Evolutionary conservation across 805 yeast species (phyloP), one percentile per base, ranked within the genome.

Genomic region (Kuraishia floccosa): DNA sequence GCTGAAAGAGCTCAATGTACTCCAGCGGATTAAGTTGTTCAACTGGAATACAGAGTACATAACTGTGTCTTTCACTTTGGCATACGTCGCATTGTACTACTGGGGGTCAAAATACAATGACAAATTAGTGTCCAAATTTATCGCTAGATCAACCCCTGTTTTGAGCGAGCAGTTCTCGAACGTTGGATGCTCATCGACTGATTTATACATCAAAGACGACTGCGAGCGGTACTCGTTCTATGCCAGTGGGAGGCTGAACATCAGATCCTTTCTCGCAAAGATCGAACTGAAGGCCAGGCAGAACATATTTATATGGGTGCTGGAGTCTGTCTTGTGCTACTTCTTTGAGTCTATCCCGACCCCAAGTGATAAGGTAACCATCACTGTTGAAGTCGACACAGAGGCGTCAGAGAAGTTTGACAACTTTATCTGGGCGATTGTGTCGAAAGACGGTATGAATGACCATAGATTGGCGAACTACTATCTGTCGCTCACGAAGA

Each of bases 191-290:
- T 47, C 61, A 5, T 34, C 47, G 24, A 58, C 55, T 15, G 51
- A 61, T 34, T 54, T 72, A 44, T 62, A 65, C 39, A 61, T 75
- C 41, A 66, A 71, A 51, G 93, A 80, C 47, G 68, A 74, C 30
- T 59, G 76, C 17, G 76, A 78, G 43, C 60, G 65, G 36, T 84
- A 56, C 53, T 56, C 62, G 8, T 63, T 82, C 23, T 91, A 84
- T 51, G 94, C 96, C 26, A 70, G 94, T 35, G 98, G 98, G 38
- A 76, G 98, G 54, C 60, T 72, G 36, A 78, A 84, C 52, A 67
- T 91, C 37, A 73, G 73, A 37, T 65, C 71, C 34, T 57, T 86
- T 35, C 58, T 67, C 35, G 63, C 78, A 28, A 72, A 67, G 39
- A 63, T 86, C 50, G 68, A 66, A 34, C 63, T 87, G 54, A 63